Evolutionary conservation across 345 rosid species (phyloP).

Genomic region (Pistacia integerrima): DNA sequence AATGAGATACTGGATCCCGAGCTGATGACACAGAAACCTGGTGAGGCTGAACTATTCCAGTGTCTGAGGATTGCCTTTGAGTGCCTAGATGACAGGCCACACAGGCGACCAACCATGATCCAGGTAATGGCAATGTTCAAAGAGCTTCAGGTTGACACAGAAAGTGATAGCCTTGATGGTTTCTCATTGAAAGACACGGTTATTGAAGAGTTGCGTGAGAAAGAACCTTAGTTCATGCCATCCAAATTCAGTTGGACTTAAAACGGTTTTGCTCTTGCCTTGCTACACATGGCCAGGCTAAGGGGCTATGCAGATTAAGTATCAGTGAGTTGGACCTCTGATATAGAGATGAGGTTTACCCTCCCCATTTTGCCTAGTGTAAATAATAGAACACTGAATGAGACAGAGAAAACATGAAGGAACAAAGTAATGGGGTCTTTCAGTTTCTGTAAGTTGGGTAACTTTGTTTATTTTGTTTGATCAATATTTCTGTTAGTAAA

Average conservation of each 20-base stretch:
- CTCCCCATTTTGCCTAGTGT: constrained; percentile 31
- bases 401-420: constrained; percentile 28
- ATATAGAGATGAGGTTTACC: constrained; percentile 11
- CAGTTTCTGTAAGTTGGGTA: constrained; percentile 15
- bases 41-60: constrained; percentile 67
- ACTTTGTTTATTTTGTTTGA: constrained; percentile 13
- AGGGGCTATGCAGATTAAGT: not conserved
- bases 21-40: constrained; percentile 44
- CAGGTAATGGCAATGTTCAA: constrained; percentile 98
- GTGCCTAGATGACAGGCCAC: constrained; percentile 92
- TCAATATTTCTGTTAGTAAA: constrained; percentile 22
- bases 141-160: constrained; percentile 87
- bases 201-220: constrained; percentile 63
- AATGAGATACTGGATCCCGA: constrained; percentile 71
- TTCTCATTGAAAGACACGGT: constrained; percentile 67
- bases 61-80: constrained; percentile 78
- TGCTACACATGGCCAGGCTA: not conserved
- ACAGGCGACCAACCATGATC: constrained; percentile 86
- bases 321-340: constrained; percentile 10
- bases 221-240: constrained; percentile 42
- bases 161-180: constrained; percentile 67
- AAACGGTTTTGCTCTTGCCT: constrained; percentile 8
- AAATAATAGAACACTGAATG: constrained; percentile 50
- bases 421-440: constrained; percentile 27
- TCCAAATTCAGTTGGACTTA: constrained; percentile 4